A percentile compares a stretch with the other conserved stretches of the same genome.
Evolutionary conservation across 352 stramenopile species (phyloP).

Genomic region (Phytophthora boehmeriae): DNA sequence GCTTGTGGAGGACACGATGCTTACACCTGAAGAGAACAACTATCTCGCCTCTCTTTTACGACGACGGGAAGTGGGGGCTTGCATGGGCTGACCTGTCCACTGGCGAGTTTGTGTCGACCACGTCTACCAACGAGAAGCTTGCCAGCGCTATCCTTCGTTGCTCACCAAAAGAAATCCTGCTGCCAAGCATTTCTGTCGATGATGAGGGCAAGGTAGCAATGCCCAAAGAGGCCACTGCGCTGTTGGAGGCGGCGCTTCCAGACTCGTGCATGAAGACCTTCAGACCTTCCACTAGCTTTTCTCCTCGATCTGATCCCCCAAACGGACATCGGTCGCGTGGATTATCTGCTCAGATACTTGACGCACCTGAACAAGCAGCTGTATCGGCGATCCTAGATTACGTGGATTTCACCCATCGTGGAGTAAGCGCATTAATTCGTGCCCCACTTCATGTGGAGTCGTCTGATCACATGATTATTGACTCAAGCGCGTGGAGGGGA

Average conservation of each 20-base stretch:
- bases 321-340: conserved; percentile 8
- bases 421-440: conserved; percentile 34
- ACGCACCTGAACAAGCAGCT: conserved; percentile 40
- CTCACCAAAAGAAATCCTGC: conserved; percentile 69
- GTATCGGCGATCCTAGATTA: conserved; percentile 69
- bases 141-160: conserved; percentile 64
- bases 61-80: conserved; percentile 47
- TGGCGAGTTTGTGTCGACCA: conserved; percentile 77
- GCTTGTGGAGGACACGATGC: conserved; percentile 79
- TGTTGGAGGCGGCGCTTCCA: conserved; percentile 52
- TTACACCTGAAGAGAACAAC: conserved; percentile 79
- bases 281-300: conserved; percentile 39
- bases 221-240: conserved; percentile 20
- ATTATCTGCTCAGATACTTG: conserved; percentile 20
- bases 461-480: conserved; percentile 82
- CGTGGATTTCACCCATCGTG: conserved; percentile 65
- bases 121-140: conserved; percentile 59
- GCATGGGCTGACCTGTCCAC: conserved; percentile 82
- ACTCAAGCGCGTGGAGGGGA: conserved; percentile 71
- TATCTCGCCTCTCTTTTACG: conserved; percentile 68
- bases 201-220: background rate
- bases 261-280: conserved; percentile 69
- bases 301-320: background rate
- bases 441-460: conserved; percentile 63
- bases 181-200: conserved; percentile 36